Conservation (phyloP, 352 stramenopile species). For the Phytophthora rubi region DNA sequence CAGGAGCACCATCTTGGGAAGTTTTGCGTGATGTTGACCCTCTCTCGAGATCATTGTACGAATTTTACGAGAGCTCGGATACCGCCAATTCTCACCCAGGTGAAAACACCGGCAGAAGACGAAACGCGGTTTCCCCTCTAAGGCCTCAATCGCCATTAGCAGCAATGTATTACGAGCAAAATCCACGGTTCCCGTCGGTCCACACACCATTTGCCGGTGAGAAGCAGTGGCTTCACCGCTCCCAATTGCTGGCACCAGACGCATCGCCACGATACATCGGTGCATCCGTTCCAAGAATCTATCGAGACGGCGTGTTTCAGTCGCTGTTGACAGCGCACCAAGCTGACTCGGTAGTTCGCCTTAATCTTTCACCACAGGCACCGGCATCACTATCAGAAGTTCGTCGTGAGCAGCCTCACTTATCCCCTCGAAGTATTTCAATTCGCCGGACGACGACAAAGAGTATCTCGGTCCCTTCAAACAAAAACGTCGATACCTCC, state of each 20-base stretch:
- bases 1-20: constrained; percentile 49
- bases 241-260: constrained; percentile 51
- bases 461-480: neutral
- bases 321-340: constrained; percentile 54
- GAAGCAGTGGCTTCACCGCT: constrained; percentile 63
- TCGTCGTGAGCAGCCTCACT: constrained; percentile 17
- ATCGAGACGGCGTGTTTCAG: constrained; percentile 59
- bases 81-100: neutral
- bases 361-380: constrained; percentile 44
- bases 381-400: constrained; percentile 26
- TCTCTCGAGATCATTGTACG: constrained; percentile 43
- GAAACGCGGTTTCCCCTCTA: neutral
- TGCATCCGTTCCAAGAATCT: constrained; percentile 60
- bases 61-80: constrained; percentile 23
- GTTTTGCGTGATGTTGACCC: constrained; percentile 40
- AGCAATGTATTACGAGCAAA: constrained; percentile 53
- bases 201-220: constrained; percentile 46
- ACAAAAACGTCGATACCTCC: neutral
- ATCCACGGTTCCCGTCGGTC: constrained; percentile 71
- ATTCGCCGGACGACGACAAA: constrained; percentile 5
- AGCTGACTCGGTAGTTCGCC: constrained; percentile 54
- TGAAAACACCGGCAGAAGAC: neutral
- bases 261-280: constrained; percentile 60
- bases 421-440: constrained; percentile 25
- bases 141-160: constrained; percentile 4